Base-by-base conservation (phyloP, 2,329 filamentous ascomycete species). In the Didymella glomerata region DNA sequence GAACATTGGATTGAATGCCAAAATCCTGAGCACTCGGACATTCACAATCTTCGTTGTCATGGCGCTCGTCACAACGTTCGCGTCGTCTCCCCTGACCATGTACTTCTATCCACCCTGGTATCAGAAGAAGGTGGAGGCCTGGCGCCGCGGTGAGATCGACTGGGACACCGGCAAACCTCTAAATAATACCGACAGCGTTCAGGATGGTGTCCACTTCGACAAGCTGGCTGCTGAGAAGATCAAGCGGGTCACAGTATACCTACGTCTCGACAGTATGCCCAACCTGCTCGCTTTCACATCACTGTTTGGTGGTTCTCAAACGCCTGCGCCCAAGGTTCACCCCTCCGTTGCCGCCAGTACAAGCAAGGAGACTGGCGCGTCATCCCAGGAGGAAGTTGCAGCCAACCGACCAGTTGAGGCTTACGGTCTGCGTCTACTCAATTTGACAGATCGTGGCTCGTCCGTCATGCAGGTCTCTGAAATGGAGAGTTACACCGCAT, bases 11-110 rank as follows among this genome's bases (percentile, higher is more conserved):
- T 83, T 93, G 2, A 88, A 94, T 79, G 92, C 93, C 20, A 87
- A 86, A 34, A 96, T 96, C 61, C 82, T 97, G 18, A 93, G 90
- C 58, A 84, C 84, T 0, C 83, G 90, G 16, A 96, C 92, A 0
- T 97, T 97, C 70, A 96, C 93, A 51, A 96, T 97, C 54, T 96
- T 97, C 67, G 92, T 97, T 22, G 90, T 97, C 70, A 97, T 97
- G 93, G 93, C 93, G 9, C 81, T 96, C 2, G 82, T 96, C 30
- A 96, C 92, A 0, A 97, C 93, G 0, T 92, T 97, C 57, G 79
- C 87, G 0, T 96, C 93, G 0, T 93, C 93, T 0, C 93, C 93
- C 0, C 78, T 96, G 40, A 90, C 90, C 1, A 83, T 86, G 13
- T 82, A 81, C 51, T 81, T 96, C 7, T 97, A 96, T 65, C 93